Base-by-base conservation (phyloP, 495 filamentous ascomycete species). In the Penicillium diatomitis region DNA sequence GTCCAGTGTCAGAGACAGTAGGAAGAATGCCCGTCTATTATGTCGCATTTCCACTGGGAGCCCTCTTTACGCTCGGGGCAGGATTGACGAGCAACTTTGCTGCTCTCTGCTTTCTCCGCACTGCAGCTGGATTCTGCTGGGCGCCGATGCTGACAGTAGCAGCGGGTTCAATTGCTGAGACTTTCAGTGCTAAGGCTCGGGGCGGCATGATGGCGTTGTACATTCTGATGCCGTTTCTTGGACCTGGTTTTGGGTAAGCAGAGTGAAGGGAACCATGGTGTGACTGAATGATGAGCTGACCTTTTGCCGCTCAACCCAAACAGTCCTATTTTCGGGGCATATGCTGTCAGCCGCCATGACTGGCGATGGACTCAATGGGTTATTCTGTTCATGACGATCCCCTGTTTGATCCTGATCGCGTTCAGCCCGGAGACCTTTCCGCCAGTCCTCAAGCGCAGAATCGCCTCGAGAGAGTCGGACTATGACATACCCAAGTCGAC, bases 291-390 rank as follows among this genome's bases (percentile, higher is more conserved):
- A 7, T 10, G 10, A 36, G 2, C 10, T 36, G 5, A 2, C n/a
- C 8, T 8, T 3, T 33, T 41, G 35, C n/a, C 9, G 63, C 80
- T 27, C 76, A 70, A 49, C 32, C 76, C 20, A 20, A 20, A 20
- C 20, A 61, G 80, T 5, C 82, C 83, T 3, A 64, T 83, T 35
- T 70, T 87, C 34, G 83, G 84, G 12, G 76, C 77, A 9, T 86
- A 80, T 51, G 68, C 76, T 28, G 71, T 73, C 4, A 66, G 74
- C 42, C 64, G 75, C 31, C 80, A 78, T 53, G 67, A 63, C 38
- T 86, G 79, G 77, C 73, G 79, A 37, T 85, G 82, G 80, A 81
- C 80, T 3, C 71, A 79, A 57, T 81, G 77, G 77, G 67, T 56
- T 4, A 63, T 73, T 8, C 47, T 78, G 3, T 73, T 81, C 49